Base-by-base conservation (phyloP, 2,329 filamentous ascomycete genomes). In the Calonectria naviculata region DNA sequence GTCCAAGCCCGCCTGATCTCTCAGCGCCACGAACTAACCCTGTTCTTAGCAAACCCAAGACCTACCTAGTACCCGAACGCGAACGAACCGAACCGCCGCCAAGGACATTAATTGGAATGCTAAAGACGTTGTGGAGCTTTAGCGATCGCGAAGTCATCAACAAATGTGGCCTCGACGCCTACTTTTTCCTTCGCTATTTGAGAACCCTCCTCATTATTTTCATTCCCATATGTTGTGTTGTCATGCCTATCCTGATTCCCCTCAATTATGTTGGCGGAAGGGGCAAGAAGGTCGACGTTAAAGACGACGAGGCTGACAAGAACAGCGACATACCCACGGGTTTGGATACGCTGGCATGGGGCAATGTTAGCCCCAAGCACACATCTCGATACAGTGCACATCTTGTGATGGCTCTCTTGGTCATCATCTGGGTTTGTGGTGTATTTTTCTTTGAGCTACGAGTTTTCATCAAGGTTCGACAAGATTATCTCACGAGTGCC, bases 121-220 rank as follows among this genome's bases (percentile, higher is more conserved):
- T 90, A 76, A 80, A 89, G 83, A 81, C 85, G 86, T 74, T 97
- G 87, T 87, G 94, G 85, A 82, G 92, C 85, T 85, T 94, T 85
- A 82, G 91, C 86, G 89, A 94, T 72, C 88, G 94, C 15, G 94
- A 97, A 76, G 91, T 99, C 76, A 97, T 99, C 78, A 93, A 96
- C 65, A 97, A 98, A 83, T 98, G 96, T 76, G 97, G 97, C 21
- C 89, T 99, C 12, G 97, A 99, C 81, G 95, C 96, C 79, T 99
- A 98, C 84, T 98, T 98, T 86, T 99, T 99, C 82, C 88, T 99
- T 1, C 93, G 97, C 73, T 99, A 98, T 79, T 89, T 91, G 17
- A 89, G 89, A 74, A 89, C 80, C 82, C 90, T 98, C 6, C 89
- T 98, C 49, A 92, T 98, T 80, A 97, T 99, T 73, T 98, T 99